Evolutionary conservation across 2,329 filamentous ascomycete species (phyloP).

Genomic region (Capronia epimyces): DNA sequence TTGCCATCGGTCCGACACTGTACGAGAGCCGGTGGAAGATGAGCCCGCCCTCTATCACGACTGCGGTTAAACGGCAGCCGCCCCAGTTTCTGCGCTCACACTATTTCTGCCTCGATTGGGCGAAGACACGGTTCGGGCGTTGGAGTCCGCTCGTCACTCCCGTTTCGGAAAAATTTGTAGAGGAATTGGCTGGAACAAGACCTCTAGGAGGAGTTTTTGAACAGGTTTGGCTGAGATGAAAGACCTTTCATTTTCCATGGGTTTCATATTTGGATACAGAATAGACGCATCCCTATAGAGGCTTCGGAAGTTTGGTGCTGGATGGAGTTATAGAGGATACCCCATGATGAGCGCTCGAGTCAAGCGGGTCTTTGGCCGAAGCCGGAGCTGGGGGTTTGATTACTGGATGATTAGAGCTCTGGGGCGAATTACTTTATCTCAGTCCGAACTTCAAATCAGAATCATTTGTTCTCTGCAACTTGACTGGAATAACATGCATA

Average conservation of each 20-base stretch:
- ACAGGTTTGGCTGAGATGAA: conserved; percentile 28
- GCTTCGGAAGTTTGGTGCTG: background rate
- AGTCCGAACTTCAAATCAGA: no score
- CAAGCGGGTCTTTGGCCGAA: background rate
- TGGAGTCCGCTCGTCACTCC: conserved; percentile 28
- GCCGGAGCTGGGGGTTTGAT: no score
- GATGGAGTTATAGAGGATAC: background rate
- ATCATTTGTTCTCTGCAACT: no score
- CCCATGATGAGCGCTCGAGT: background rate
- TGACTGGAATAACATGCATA: no score
- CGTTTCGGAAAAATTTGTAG: conserved; percentile 27
- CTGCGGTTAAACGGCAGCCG: conserved; percentile 2
- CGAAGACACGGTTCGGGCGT: conserved; percentile 27
- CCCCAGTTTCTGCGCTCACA: conserved; percentile 29
- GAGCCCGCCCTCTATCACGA: background rate
- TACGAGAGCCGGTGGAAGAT: conserved; percentile 28
- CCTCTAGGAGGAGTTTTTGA: conserved; percentile 28
- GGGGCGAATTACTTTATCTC: no score
- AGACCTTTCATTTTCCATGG: background rate
- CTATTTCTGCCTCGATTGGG: conserved; percentile 29
- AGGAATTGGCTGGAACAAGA: conserved; percentile 23
- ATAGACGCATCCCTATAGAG: background rate
- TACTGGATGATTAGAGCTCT: no score
- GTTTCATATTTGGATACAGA: background rate
- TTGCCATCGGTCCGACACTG: conserved; percentile 29